Conservation (phyloP, 805 yeast species). For the Yarrowia alimentaria region DNA sequence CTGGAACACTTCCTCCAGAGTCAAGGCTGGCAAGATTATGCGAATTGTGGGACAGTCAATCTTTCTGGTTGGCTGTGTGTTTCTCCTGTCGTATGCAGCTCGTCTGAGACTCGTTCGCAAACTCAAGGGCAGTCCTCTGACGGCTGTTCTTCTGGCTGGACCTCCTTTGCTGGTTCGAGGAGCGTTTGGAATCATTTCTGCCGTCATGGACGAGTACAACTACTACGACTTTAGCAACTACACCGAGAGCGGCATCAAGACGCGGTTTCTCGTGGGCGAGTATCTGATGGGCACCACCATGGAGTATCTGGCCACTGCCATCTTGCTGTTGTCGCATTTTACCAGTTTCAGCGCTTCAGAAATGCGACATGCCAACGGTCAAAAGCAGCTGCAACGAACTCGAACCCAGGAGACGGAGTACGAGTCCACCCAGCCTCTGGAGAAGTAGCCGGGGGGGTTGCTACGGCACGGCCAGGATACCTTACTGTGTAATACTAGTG, state of each 20-base stretch:
- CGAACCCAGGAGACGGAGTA: neutral
- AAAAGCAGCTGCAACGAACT: neutral
- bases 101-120: neutral
- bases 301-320: conserved; percentile 9
- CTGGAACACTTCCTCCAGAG: conserved; percentile 2
- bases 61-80: conserved; percentile 8
- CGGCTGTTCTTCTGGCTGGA: conserved; percentile 2
- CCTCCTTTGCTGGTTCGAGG: conserved; percentile 6
- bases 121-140: conserved; percentile 3
- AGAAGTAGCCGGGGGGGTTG: too few relatives aligned
- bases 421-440: too few relatives aligned
- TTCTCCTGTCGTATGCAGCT: conserved; percentile 6
- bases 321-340: conserved; percentile 7
- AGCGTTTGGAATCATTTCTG: conserved; percentile 18
- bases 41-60: conserved; percentile 11
- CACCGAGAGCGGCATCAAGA: neutral
- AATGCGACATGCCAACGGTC: neutral
- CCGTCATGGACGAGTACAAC: conserved; percentile 1
- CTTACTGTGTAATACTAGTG: too few relatives aligned
- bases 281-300: conserved; percentile 20
- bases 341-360: neutral
- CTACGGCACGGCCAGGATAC: too few relatives aligned
- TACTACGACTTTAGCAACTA: conserved; percentile 15
- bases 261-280: conserved; percentile 1
- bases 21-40: conserved; percentile 2